These are phyloP conservation scores for Capsicum baccatum DNA, from an alignment of 257 asterid genomes.

Conservation along the genomic window DNA sequence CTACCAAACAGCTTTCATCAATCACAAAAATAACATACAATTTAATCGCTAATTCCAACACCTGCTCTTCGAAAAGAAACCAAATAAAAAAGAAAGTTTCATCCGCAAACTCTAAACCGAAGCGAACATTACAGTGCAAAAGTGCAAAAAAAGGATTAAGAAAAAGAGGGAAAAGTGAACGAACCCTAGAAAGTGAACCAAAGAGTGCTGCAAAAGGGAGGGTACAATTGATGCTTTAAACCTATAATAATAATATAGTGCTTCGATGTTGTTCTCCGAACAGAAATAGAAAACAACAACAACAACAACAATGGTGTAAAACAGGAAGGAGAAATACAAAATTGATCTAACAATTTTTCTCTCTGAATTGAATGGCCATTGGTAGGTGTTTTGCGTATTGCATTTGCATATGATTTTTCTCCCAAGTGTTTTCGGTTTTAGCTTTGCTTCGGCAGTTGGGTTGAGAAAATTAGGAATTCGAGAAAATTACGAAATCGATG, in stretches of 20 bases:
- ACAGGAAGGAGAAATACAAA: neutral
- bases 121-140: neutral
- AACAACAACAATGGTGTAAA: constrained; percentile 8
- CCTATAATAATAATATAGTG: neutral
- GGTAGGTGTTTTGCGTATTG: constrained; percentile 24
- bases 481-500: neutral
- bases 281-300: neutral
- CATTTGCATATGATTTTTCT: neutral
- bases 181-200: constrained; percentile 23
- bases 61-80: too few species aligned
- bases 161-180: neutral
- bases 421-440: neutral
- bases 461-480: neutral
- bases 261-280: neutral
- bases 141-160: too few species aligned
- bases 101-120: neutral
- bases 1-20: neutral
- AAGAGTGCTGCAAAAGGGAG: neutral
- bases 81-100: neutral
- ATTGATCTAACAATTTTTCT: constrained; percentile 10
- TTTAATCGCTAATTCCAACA: neutral
- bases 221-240: neutral
- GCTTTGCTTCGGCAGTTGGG: constrained; percentile 26
- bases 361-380: neutral
- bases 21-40: neutral